Percentiles rank a stretch among this genome's conserved stretches.
Evolutionary conservation across 1,284 basidiomycete species (phyloP).

Genomic region (Ceratobasidium sp.): DNA sequence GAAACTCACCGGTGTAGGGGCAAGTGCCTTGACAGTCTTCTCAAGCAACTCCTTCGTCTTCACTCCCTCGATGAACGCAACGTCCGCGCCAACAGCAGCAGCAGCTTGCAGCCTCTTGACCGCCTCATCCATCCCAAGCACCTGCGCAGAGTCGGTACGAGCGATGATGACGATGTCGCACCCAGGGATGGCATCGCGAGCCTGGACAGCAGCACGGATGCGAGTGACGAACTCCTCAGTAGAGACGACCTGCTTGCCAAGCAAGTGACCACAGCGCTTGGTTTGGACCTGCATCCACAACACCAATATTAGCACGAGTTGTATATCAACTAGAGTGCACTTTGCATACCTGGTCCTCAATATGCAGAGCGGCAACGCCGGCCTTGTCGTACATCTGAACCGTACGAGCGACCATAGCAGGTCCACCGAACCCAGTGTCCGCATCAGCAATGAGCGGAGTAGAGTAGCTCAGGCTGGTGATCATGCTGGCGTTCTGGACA

Average conservation of each 20-base stretch:
- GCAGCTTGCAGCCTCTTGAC: conserved; percentile 73
- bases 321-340: no score
- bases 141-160: conserved; percentile 83
- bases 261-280: conserved; percentile 82
- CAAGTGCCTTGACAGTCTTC: conserved; percentile 70
- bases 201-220: conserved; percentile 79
- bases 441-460: no score
- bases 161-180: conserved; percentile 82
- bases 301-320: no score
- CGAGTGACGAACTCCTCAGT: conserved; percentile 78
- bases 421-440: no score
- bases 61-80: conserved; percentile 86
- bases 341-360: no score
- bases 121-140: conserved; percentile 83
- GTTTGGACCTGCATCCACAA: conserved; percentile 82
- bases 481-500: no score
- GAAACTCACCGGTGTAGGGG: conserved; percentile 67
- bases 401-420: no score
- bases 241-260: conserved; percentile 83
- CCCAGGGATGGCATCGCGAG: conserved; percentile 74
- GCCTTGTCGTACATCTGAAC: no score
- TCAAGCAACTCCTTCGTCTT: conserved; percentile 72
- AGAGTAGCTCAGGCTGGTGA: no score
- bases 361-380: no score
- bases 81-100: conserved; percentile 79